Evolutionary conservation across 2,329 filamentous ascomycete species (phyloP), one percentile per base, ranked within the genome.

Genomic region (Colletotrichum coccodes): DNA sequence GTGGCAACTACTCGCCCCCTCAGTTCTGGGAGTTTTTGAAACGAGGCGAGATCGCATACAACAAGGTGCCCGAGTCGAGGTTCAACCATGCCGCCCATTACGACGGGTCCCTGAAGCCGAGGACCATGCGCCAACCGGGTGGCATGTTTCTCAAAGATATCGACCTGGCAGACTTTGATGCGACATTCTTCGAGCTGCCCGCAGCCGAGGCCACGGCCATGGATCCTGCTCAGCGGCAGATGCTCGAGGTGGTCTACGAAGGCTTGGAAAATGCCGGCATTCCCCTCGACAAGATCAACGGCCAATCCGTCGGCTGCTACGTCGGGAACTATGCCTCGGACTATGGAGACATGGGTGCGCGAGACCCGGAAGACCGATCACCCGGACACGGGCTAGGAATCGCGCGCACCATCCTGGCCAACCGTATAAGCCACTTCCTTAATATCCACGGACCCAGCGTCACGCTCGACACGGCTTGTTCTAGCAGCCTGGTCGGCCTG

Each of bases 381-480:
- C 52, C 52, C 4, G 28, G 4, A 67, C 72, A 23, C 74, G 70
- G 38, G 65, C 68, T 26, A 73, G 75, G 21, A 34, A 49, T 21
- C 71, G 72, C 60, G 61, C 42, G 5, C 44, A 23, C 16, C 75
- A 79, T 63, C 77, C 76, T 53, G 70, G 74, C 30, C 69, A 74
- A 82, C 68, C 75, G 81, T 1, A 75, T 83, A 26, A 81, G 79
- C 1, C 81, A 80, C 59, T 79, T 79, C 63, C 75, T 80, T 16
- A 75, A 81, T 40, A 64, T 76, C 59, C 71, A 74, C 1, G 77
- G 77, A 0, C 76, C 77, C 18, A 74, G 52, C 71, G 81, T 89
- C 74, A 88, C 86, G 0, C 76, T 90, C 14, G 87, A 90, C 60
- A 90, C 88, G 0, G 88, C 86, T 21, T 90, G 88, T 75, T 88